Evolutionary conservation across 2,329 filamentous ascomycete genomes (phyloP).

Genomic region (Xylariaceae sp.): DNA sequence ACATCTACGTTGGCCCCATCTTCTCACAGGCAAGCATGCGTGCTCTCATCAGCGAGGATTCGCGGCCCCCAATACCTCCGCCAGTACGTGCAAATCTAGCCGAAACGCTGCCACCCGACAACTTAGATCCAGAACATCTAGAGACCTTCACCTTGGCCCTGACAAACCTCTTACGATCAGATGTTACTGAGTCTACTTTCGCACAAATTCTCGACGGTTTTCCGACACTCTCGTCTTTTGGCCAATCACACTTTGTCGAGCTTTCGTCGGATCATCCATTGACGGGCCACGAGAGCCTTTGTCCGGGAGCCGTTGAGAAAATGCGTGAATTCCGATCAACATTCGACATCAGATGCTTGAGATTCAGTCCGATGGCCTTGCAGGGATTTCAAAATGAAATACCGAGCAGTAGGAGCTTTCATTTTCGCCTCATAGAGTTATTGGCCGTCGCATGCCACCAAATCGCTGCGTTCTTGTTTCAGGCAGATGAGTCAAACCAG

Average conservation of each 20-base stretch:
- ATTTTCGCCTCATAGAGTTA: slow-evolving; percentile 31
- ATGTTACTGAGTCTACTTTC: background rate
- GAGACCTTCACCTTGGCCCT: background rate
- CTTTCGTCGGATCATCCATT: background rate
- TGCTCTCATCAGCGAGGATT: background rate
- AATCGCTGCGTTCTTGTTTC: slow-evolving; percentile 27
- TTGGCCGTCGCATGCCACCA: slow-evolving; percentile 30
- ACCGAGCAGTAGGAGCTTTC: background rate
- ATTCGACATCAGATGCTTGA: background rate
- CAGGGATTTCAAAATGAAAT: background rate
- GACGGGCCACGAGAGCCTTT: background rate
- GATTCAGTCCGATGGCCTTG: background rate
- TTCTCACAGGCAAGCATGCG: background rate
- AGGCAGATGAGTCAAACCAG: slow-evolving; percentile 20
- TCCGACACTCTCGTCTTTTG: background rate
- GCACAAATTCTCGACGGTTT: background rate
- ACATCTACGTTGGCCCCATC: background rate
- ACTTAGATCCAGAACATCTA: background rate
- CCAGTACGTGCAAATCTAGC: background rate
- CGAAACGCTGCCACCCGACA: background rate
- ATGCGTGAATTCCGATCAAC: background rate
- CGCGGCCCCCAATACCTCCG: background rate
- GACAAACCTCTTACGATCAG: background rate
- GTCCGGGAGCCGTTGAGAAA: background rate
- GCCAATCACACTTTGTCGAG: background rate